Evolutionary conservation across 2,329 filamentous ascomycete species (phyloP).

Genomic region (Teratosphaeria epicoccoides): DNA sequence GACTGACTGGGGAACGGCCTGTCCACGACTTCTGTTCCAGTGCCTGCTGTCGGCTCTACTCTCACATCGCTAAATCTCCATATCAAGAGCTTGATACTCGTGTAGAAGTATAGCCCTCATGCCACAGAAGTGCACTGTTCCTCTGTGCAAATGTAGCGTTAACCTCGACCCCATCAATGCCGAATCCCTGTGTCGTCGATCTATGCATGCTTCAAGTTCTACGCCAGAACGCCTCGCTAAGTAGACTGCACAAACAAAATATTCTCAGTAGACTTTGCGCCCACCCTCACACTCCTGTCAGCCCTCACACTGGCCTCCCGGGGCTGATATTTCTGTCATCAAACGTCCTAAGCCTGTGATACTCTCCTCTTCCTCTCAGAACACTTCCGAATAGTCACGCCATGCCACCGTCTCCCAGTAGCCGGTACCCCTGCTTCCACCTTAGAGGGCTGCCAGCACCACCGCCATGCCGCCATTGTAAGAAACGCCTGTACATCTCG

Average conservation of each 20-base stretch:
- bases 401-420: constrained; percentile 10
- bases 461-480: constrained; percentile 14
- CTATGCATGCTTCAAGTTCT: too few species aligned
- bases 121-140: too few species aligned
- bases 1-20: too few species aligned
- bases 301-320: neutral
- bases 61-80: too few species aligned
- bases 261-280: neutral
- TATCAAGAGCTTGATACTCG: too few species aligned
- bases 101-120: too few species aligned
- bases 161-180: too few species aligned
- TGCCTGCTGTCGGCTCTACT: too few species aligned
- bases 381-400: constrained; percentile 4
- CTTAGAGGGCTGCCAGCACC: constrained; percentile 12
- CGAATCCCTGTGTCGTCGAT: too few species aligned
- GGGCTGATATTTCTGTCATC: neutral
- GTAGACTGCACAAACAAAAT: neutral
- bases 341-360: neutral
- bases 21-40: too few species aligned
- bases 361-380: neutral
- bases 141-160: too few species aligned
- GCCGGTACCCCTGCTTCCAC: constrained; percentile 17
- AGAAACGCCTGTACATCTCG: constrained; percentile 16
- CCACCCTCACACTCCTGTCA: neutral
- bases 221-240: neutral